Evolutionary conservation across 2,329 filamentous ascomycete species (phyloP).

Genomic region (Stagonosporopsis chrysanthemi): DNA sequence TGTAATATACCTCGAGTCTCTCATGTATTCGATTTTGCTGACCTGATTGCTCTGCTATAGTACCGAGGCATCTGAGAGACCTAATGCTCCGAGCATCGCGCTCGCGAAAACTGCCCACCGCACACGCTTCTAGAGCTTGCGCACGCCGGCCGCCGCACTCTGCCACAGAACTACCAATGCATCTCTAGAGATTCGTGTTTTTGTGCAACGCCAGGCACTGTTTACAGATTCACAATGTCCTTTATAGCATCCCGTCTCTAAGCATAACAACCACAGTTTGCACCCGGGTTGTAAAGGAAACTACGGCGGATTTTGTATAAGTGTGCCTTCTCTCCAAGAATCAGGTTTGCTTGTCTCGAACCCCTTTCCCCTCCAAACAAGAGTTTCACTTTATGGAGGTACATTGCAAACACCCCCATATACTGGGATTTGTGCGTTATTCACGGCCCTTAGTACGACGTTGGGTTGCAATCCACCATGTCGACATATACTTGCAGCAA

Average conservation of each 20-base stretch:
- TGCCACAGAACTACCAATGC: neutral
- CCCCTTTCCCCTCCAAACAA: neutral
- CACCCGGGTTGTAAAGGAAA: neutral
- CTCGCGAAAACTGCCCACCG: slow-evolving; percentile 8
- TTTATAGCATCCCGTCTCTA: neutral
- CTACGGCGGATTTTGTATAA: neutral
- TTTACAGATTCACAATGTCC: neutral
- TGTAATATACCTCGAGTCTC: slow-evolving; percentile 40
- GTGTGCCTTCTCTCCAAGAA: neutral
- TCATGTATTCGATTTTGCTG: slow-evolving; percentile 19
- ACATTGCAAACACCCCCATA: neutral
- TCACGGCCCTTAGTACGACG: neutral
- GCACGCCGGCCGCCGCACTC: neutral
- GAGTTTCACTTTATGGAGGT: neutral
- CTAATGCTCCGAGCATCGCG: slow-evolving; percentile 4
- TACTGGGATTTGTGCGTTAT: neutral
- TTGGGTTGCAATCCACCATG: neutral
- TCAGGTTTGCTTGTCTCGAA: neutral
- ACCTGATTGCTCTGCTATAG: slow-evolving; percentile 20
- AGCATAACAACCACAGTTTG: neutral
- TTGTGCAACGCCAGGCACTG: neutral
- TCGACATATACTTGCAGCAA: neutral
- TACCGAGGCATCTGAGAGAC: slow-evolving; percentile 22
- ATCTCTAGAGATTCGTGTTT: neutral
- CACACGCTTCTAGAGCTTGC: slow-evolving; percentile 12